phyloP scores from a whole-genome alignment of 352 stramenopile species.

The Globisporangium ultimum region DNA sequence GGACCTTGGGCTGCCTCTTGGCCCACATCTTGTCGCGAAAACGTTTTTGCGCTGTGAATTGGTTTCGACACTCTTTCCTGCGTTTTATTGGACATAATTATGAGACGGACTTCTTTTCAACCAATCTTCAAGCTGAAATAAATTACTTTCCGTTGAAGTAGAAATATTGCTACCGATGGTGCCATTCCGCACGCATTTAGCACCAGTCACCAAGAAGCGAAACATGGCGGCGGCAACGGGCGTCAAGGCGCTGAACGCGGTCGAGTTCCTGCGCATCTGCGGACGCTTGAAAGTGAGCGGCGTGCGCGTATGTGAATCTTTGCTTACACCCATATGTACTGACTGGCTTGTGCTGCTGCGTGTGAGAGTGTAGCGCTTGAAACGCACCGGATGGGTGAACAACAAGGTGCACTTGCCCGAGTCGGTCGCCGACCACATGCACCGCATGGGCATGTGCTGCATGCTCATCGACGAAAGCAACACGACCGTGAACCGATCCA shows the following conservation, averaged over 20 bases:
- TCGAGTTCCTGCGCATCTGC: slow-evolving; percentile 81
- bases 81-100: no score
- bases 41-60: no score
- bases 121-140: slow-evolving; percentile 1
- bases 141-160: slow-evolving; percentile 2
- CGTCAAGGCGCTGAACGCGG: slow-evolving; percentile 56
- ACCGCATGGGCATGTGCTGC: slow-evolving; percentile 90
- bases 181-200: no score
- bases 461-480: slow-evolving; percentile 85
- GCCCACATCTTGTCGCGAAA: slow-evolving; percentile 31
- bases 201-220: neutral
- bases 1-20: slow-evolving; percentile 17
- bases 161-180: neutral
- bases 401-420: slow-evolving; percentile 86
- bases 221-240: slow-evolving; percentile 47
- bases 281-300: slow-evolving; percentile 63
- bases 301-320: neutral
- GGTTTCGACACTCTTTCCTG: no score
- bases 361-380: slow-evolving; percentile 54
- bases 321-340: neutral
- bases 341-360: neutral
- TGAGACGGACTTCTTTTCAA: neutral
- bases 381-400: slow-evolving; percentile 93
- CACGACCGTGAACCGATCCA: slow-evolving; percentile 57
- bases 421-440: slow-evolving; percentile 93